Base-by-base conservation (phyloP, 2,329 filamentous ascomycete genomes). In the Fusarium chaquense region DNA sequence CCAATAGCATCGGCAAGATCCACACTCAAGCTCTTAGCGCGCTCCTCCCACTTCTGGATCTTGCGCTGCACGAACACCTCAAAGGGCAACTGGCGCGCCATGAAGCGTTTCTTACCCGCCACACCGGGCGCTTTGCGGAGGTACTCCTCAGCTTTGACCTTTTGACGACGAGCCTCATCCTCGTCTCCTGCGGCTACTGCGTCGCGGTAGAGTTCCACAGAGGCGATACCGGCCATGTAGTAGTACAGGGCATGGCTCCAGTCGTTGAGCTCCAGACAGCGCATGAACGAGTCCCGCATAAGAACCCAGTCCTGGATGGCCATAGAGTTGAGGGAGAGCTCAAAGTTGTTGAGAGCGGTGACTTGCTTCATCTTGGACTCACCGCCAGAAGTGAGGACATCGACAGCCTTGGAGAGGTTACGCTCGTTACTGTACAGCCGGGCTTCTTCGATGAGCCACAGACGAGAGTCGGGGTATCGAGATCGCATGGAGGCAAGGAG, bases 201-300 rank as follows among this genome's bases (percentile, higher is more conserved):
- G 55, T 89, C 83, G 12, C 96, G 89, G 79, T 98, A 98, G 7
- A 93, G 83, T 74, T 96, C 93, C 2, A 98, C 81, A 71, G 97
- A 90, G 1, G 91, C 90, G 15, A 87, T 86, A 10, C 90, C 96
- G 3, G 92, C 91, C 69, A 97, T 91, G 80, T 94, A 98, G 77
- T 93, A 93, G 81, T 99, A 98, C 55, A 98, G 79, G 0, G 91
- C 89, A 54, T 94, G 93, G 58, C 91, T 94, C 96, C 96, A 98
- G 73, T 93, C 93, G 80, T 97, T 98, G 58, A 96, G 85, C 57
- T 92, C 90, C 13, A 93, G 83, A 70, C 92, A 94, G 69, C 87
- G 77, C 41, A 94, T 79, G 79, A 98, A 98, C 1, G 89, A 86
- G 59, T 91, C 85, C 5, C 92, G 88, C 79, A 92, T 94, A 6